Evolutionary conservation across 192 early-diverging fungal genomes (phyloP).

Genomic region (Geranomyces michiganensis): DNA sequence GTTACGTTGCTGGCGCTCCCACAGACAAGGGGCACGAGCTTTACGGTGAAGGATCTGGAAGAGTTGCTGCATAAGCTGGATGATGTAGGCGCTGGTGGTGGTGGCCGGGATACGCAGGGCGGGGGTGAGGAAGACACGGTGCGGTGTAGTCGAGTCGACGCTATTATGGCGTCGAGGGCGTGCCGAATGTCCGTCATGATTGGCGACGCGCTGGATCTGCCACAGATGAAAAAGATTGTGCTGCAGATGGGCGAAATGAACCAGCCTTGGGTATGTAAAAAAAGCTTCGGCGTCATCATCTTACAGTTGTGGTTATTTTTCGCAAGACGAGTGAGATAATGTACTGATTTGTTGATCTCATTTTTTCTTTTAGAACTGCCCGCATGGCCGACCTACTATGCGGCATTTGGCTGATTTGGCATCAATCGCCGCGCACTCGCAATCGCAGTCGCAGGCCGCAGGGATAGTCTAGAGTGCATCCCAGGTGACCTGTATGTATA

Average conservation of each 20-base stretch:
- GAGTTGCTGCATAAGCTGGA: not conserved
- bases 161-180: constrained; percentile 86
- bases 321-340: not conserved
- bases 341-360: not conserved
- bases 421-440: not conserved
- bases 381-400: constrained; percentile 96
- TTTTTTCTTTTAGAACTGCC: constrained; percentile 77
- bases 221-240: constrained; percentile 81
- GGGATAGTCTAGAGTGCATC: too few relatives aligned
- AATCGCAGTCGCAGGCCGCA: too few relatives aligned
- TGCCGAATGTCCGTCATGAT: constrained; percentile 93
- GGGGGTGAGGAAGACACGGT: constrained; percentile 40
- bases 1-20: constrained; percentile 75
- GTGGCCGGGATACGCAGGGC: too few relatives aligned
- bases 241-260: constrained; percentile 79
- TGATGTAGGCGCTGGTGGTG: too few relatives aligned
- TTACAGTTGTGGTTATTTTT: too few relatives aligned
- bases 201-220: constrained; percentile 71
- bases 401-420: constrained; percentile 67
- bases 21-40: constrained; percentile 64
- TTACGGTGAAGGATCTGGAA: constrained; percentile 63
- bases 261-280: constrained; percentile 80
- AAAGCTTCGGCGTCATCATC: not conserved
- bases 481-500: too few relatives aligned
- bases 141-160: constrained; percentile 67